These are phyloP conservation scores for Cupressus sempervirens DNA, from an alignment of 75 land plant genomes.

Conservation along the genomic window DNA sequence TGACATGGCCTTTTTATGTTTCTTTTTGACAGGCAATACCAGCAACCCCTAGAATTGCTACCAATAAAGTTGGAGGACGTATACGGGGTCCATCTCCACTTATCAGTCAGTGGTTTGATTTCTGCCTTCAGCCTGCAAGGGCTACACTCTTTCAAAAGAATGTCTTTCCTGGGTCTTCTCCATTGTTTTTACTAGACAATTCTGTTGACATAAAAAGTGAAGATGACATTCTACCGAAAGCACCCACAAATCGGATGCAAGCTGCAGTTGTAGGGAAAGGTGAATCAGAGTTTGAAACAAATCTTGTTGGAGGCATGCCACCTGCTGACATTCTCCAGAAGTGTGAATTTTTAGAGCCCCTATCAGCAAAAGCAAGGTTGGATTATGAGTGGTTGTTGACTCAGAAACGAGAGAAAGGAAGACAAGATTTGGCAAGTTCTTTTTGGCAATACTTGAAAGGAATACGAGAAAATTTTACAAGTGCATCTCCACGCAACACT, in stretches of 20 bases:
- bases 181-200: constrained; percentile 28
- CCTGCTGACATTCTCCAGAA: constrained; percentile 60
- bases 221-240: not conserved
- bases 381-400: constrained; percentile 64
- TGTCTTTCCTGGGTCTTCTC: constrained; percentile 73
- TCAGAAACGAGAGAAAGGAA: constrained; percentile 22
- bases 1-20: constrained; percentile 2
- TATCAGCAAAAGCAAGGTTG: constrained; percentile 41
- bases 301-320: constrained; percentile 62
- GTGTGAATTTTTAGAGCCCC: constrained; percentile 87
- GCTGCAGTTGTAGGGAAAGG: not conserved
- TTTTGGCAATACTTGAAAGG: constrained; percentile 13
- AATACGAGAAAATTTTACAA: not conserved
- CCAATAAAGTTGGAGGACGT: constrained; percentile 65
- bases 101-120: constrained; percentile 84
- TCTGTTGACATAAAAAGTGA: not conserved
- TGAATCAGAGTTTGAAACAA: constrained; percentile 59
- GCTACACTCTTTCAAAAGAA: constrained; percentile 63
- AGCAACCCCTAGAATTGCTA: constrained; percentile 44
- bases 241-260: constrained; percentile 15
- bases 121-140: constrained; percentile 81
- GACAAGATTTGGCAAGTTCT: constrained; percentile 19
- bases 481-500: constrained; percentile 5
- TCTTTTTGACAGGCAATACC: constrained; percentile 64
- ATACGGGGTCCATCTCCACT: constrained; percentile 86